Evolutionary conservation across 1,139 yeast genomes (phyloP), one percentile per base, ranked within the genome.

Genomic region (Candida anutae): DNA sequence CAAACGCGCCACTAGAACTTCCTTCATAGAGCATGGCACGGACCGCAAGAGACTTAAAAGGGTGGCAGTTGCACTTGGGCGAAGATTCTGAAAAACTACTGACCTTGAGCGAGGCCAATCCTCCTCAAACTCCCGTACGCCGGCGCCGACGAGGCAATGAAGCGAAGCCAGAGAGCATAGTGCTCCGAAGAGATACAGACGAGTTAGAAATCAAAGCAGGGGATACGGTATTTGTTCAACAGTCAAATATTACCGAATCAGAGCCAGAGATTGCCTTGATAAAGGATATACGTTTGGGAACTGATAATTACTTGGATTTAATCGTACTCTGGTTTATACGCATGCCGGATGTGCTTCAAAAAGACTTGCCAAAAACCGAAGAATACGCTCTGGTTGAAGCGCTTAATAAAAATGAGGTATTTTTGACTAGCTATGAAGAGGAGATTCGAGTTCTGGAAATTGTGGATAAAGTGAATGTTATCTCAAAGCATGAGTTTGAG

Each of bases 231-330:
- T 35, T 58, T 4, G 51, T 61, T 1, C 41, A 45, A 21, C 45
- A 44, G 23, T 13, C 20, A 16, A 21, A 6, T n/a, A 19, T 18
- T 9, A 19, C 15, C 10, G 14, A 11, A 6, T 11, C 12, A 22
- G 16, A 29, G 38, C 32, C 29, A 29, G 59, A 51, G 19, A 33
- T 60, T n/a, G 71, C 57, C 1, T 37, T 68, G 11, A 52, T 70
- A 16, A 54, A 55, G 24, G 70, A 66, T 15, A 60, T 70, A 15
- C 32, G 40, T 21, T 57, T 62, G 34, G 74, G 70, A 1, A 53
- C 51, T 15, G 55, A 54, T 22, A 46, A 45, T 19, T 63, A 53
- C 32, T 36, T 69, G 4, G 71, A 62, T 15, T 33, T 70, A 3
- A 38, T 43, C 16, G 68, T 58, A 9, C 28, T 55, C 13, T 60